A percentile compares a stretch with the other conserved stretches of the same genome.
These are phyloP conservation scores for Ceriops tagal DNA, from an alignment of 345 rosid species.

Conservation along the genomic window DNA sequence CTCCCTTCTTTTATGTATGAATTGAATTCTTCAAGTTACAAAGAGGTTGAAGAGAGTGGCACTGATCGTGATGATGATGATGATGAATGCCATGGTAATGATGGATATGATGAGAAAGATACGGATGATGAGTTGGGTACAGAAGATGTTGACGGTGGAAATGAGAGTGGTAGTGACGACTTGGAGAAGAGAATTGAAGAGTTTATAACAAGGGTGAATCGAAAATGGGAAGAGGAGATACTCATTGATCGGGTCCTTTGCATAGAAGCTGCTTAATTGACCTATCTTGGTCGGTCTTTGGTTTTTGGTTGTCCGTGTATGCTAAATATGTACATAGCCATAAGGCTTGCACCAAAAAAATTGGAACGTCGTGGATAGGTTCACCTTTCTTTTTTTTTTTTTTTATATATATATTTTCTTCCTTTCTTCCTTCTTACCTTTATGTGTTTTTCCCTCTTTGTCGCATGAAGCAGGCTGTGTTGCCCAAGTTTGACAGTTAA, in stretches of 20 bases:
- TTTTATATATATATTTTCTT: too few relatives aligned
- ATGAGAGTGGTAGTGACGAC: conserved; percentile 6
- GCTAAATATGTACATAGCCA: too few relatives aligned
- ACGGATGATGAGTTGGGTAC: conserved; percentile 12
- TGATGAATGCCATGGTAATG: background rate
- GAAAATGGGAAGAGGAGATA: conserved; percentile 28
- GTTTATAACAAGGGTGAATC: conserved; percentile 25
- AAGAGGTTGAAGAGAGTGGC: conserved; percentile 1
- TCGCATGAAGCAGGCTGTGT: too few relatives aligned
- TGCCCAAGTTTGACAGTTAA: too few relatives aligned
- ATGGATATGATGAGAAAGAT: conserved; percentile 14
- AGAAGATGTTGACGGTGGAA: conserved; percentile 5
- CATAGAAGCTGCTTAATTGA: conserved; percentile 2
- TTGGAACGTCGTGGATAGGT: too few relatives aligned
- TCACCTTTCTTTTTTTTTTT: too few relatives aligned
- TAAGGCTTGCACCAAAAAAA: too few relatives aligned
- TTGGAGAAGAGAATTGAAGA: conserved; percentile 24
- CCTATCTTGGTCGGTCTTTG: background rate
- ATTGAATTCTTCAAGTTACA: background rate
- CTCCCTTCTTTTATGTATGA: background rate
- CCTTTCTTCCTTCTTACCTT: too few relatives aligned
- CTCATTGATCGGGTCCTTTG: conserved; percentile 18
- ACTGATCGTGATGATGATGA: background rate
- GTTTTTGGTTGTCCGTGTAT: too few relatives aligned
- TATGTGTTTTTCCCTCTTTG: too few relatives aligned